These are phyloP conservation scores for Boechera stricta DNA, from an alignment of 345 rosid species.

Conservation along the genomic window DNA sequence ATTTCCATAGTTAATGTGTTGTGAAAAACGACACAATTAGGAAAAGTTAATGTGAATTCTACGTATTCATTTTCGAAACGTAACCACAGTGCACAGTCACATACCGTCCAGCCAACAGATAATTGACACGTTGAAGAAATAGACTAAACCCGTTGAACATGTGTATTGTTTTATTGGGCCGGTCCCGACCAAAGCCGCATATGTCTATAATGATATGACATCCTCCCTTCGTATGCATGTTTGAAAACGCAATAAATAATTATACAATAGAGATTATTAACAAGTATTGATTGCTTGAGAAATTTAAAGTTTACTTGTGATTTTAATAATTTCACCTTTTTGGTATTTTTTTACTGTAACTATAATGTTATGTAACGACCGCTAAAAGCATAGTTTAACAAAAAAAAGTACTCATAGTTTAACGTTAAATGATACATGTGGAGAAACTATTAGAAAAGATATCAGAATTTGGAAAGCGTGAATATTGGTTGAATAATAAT, in stretches of 20 bases:
- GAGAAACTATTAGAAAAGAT: slow-evolving; percentile 13
- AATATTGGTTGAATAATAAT: not conserved
- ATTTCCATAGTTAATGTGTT: not conserved
- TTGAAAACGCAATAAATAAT: not conserved
- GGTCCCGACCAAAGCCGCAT: slow-evolving; percentile 40
- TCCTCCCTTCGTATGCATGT: not conserved
- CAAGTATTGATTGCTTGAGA: not conserved
- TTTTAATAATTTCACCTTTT: not conserved
- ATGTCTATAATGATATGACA: not conserved
- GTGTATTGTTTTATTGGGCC: slow-evolving; percentile 36
- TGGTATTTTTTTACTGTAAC: not conserved
- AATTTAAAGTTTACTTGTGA: not conserved
- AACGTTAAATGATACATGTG: not conserved
- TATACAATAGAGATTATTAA: not conserved
- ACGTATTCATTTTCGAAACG: slow-evolving; percentile 24
- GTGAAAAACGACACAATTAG: slow-evolving; percentile 21
- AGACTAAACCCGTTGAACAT: slow-evolving; percentile 20
- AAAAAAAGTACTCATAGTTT: not conserved
- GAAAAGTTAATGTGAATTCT: slow-evolving; percentile 7
- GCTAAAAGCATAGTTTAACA: not conserved
- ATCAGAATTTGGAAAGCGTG: not conserved
- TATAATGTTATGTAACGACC: not conserved
- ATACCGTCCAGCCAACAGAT: slow-evolving; percentile 34
- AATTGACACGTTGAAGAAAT: slow-evolving; percentile 8
- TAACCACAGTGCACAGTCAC: not conserved